Percentiles rank a stretch among this genome's conserved stretches.
Conservation (phyloP, 2,329 filamentous ascomycete species). For the Akanthomyces lecanii region DNA sequence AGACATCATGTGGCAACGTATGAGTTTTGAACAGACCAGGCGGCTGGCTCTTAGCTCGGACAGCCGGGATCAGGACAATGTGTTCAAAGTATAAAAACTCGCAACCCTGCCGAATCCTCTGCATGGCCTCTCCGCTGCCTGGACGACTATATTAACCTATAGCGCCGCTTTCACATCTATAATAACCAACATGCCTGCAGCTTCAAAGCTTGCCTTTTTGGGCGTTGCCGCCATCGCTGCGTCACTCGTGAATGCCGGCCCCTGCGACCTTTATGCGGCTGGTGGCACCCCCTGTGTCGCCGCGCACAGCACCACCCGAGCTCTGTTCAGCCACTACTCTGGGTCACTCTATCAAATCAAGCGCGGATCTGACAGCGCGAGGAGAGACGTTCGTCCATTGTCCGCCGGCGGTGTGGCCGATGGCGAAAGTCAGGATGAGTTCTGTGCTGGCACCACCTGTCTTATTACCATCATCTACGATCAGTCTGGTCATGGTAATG, state of each 20-base stretch:
- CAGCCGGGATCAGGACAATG: neutral
- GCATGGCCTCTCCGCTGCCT: neutral
- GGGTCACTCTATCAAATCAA: slow-evolving; percentile 56
- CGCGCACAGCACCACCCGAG: slow-evolving; percentile 59
- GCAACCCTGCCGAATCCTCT: neutral
- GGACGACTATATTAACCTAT: neutral
- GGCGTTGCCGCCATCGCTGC: neutral
- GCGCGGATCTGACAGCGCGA: slow-evolving; percentile 46
- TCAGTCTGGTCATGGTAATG: slow-evolving; percentile 58
- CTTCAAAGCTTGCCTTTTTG: neutral
- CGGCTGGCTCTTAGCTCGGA: neutral
- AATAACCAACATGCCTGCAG: neutral
- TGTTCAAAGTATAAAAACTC: neutral
- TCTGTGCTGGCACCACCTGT: slow-evolving; percentile 58
- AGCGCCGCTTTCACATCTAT: too few species aligned
- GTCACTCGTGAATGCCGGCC: slow-evolving; percentile 45
- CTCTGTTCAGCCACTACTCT: slow-evolving; percentile 50
- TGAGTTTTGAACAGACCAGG: neutral
- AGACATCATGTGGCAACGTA: neutral
- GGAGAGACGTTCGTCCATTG: slow-evolving; percentile 45
- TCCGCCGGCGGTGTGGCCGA: slow-evolving; percentile 60
- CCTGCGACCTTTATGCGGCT: slow-evolving; percentile 56
- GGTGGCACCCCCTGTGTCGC: slow-evolving; percentile 57
- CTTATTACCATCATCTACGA: slow-evolving; percentile 63
- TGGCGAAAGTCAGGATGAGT: slow-evolving; percentile 55